These are phyloP conservation scores for Penicillium mononematosum DNA, from an alignment of 495 filamentous ascomycete species.

Conservation along the genomic window DNA sequence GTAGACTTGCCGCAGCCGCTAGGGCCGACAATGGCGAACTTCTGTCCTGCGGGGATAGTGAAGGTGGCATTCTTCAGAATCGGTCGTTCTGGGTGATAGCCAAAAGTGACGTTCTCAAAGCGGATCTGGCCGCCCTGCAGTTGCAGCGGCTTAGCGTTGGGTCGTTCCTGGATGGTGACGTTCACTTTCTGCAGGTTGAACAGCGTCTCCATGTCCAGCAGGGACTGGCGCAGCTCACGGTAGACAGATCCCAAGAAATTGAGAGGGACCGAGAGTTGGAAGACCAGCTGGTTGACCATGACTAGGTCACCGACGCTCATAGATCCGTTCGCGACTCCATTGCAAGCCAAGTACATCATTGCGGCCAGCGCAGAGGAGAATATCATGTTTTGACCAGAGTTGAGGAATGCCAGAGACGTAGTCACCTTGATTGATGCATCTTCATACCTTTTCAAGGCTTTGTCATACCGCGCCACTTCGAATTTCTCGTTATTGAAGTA, in stretches of 20 bases:
- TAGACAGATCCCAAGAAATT: conserved; percentile 97
- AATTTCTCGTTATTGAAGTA: conserved; percentile 99
- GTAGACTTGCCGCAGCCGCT: conserved; percentile 97
- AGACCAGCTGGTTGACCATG: conserved; percentile 98
- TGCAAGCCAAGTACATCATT: conserved; percentile 97
- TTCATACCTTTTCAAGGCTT: conserved; percentile 81
- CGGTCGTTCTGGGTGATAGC: conserved; percentile 81
- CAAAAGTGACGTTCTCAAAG: conserved; percentile 94
- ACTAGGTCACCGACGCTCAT: conserved; percentile 96
- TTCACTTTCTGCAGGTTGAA: conserved; percentile 99
- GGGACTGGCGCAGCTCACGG: conserved; percentile 88
- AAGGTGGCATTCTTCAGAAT: conserved; percentile 83
- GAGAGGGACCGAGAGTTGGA: conserved; percentile 92
- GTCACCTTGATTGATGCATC: conserved; percentile 94
- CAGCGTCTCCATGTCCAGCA: conserved; percentile 96
- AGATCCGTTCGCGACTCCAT: conserved; percentile 76
- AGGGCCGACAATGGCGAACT: conserved; percentile 92
- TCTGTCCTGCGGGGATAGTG: conserved; percentile 92
- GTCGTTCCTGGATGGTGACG: conserved; percentile 73
- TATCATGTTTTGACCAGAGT: conserved; percentile 97
- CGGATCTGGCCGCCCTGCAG: conserved; percentile 83
- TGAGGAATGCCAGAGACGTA: conserved; percentile 87
- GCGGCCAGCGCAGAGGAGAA: conserved; percentile 89
- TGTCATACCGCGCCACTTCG: conserved; percentile 87
- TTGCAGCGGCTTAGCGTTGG: conserved; percentile 67